These are phyloP conservation scores for Rhizomucor pusillus DNA, from an alignment of 371 early-diverging fungal genomes.

Conservation along the genomic window DNA sequence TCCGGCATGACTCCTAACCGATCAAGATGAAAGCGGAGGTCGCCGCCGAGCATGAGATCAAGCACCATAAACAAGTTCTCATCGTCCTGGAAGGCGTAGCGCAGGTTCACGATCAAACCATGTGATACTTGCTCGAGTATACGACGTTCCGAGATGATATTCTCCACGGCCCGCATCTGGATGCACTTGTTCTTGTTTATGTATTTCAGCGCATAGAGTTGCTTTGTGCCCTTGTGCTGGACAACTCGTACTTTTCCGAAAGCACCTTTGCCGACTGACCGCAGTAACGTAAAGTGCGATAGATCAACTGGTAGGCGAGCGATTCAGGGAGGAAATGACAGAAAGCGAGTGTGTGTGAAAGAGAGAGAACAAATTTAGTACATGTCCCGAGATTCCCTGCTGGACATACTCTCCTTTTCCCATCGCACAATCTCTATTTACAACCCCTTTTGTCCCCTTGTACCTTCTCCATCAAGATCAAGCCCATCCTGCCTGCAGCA, in stretches of 20 bases:
- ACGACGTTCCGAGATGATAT: conserved; percentile 54
- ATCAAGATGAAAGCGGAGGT: conserved; percentile 77
- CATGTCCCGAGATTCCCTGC: background rate
- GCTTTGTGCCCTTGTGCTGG: conserved; percentile 67
- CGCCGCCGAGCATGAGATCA: conserved; percentile 85
- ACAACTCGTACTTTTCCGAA: conserved; percentile 84
- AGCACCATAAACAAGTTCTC: conserved; percentile 76
- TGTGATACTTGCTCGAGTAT: conserved; percentile 48
- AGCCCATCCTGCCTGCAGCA: conserved; percentile 39
- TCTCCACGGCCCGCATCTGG: conserved; percentile 50
- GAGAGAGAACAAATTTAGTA: background rate
- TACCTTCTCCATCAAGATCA: conserved; percentile 47
- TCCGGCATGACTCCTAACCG: conserved; percentile 61
- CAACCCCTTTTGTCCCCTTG: conserved; percentile 4
- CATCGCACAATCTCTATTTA: background rate
- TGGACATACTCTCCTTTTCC: background rate
- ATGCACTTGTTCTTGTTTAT: conserved; percentile 58
- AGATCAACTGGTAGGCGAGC: conserved; percentile 46
- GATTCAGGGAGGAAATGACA: background rate
- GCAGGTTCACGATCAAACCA: conserved; percentile 58
- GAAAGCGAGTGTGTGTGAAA: too few relatives aligned
- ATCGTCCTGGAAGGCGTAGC: conserved; percentile 81
- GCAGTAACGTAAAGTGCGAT: conserved; percentile 61
- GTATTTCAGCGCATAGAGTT: conserved; percentile 55
- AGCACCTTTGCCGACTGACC: conserved; percentile 70